Percentiles rank a stretch among this genome's conserved stretches.
These are phyloP conservation scores for Cicer pinnatifidum DNA, from an alignment of 306 rosid species.

Conservation along the genomic window DNA sequence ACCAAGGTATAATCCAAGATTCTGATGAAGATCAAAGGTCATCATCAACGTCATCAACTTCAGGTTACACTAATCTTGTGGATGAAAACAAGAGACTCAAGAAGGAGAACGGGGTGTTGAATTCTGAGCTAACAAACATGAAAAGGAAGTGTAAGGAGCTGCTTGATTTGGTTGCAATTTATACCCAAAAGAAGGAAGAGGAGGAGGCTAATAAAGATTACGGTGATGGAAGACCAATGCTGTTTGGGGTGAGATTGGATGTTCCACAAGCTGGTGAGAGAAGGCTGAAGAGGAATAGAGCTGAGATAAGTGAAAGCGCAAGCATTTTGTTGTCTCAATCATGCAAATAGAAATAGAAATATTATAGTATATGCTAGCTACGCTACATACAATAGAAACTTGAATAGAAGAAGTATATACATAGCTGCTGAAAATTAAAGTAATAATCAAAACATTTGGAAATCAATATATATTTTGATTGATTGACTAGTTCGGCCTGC, in stretches of 20 bases:
- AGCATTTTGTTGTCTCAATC: conserved; percentile 71
- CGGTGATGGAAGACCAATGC: conserved; percentile 63
- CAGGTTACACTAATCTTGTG: conserved; percentile 53
- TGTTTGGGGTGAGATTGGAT: conserved; percentile 86
- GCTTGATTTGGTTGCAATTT: conserved; percentile 62
- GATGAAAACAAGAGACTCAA: conserved; percentile 86
- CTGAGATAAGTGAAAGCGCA: conserved; percentile 59
- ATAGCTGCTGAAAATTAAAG: conserved; percentile 2
- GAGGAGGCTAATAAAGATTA: conserved; percentile 40
- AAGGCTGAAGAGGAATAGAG: conserved; percentile 66
- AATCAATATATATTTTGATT: conserved; percentile 31
- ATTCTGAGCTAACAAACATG: conserved; percentile 65
- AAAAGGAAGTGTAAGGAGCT: conserved; percentile 74
- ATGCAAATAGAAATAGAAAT: conserved; percentile 58
- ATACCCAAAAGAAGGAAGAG: conserved; percentile 18
- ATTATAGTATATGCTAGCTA: background rate
- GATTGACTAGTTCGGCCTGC: conserved; percentile 4
- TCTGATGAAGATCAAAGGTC: conserved; percentile 84
- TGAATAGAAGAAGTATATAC: background rate
- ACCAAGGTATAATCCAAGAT: conserved; percentile 47
- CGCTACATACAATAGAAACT: background rate
- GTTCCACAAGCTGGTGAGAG: conserved; percentile 61
- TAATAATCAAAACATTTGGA: conserved; percentile 33
- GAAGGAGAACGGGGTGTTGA: conserved; percentile 70
- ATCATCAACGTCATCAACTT: conserved; percentile 76